Percentiles rank a stretch among this genome's conserved stretches.
Conservation (phyloP, 2,329 filamentous ascomycete genomes). For the Aspergillus texensis region DNA sequence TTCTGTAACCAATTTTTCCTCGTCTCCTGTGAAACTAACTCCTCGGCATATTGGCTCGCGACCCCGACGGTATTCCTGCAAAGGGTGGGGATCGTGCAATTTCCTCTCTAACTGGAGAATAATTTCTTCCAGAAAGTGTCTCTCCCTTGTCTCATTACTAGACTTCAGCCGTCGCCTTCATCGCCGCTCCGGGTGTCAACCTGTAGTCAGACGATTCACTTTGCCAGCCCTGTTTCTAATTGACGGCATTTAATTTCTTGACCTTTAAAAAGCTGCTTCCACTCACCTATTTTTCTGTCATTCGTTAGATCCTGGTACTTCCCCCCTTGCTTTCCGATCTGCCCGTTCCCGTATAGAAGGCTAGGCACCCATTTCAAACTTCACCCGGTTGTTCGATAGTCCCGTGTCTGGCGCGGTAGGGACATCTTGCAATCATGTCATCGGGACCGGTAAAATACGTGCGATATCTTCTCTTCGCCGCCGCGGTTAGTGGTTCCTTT, state of each 20-base stretch:
- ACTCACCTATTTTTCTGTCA: background rate
- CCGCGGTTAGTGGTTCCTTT: conserved; percentile 11
- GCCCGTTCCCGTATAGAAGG: background rate
- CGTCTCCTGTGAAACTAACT: background rate
- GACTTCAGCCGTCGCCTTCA: background rate
- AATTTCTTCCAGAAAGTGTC: background rate
- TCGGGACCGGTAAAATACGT: conserved; percentile 19
- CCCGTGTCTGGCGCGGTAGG: conserved; percentile 22
- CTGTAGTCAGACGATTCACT: background rate
- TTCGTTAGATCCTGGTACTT: background rate
- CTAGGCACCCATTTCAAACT: conserved; percentile 6
- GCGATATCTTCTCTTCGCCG: conserved; percentile 22
- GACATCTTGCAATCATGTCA: conserved; percentile 16
- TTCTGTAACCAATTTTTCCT: background rate
- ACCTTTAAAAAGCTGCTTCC: background rate
- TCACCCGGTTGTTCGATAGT: conserved; percentile 10
- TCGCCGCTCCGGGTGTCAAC: background rate
- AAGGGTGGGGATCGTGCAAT: conserved; percentile 7
- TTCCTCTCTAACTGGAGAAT: background rate
- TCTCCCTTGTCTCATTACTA: background rate
- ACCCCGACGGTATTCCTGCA: background rate
- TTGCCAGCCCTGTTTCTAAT: background rate
- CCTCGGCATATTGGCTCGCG: background rate
- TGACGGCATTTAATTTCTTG: background rate
- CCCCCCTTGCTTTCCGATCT: background rate